Evolutionary conservation across 352 stramenopile species (phyloP), one percentile per base, ranked within the genome.

Genomic region (Pythium dissimile): DNA sequence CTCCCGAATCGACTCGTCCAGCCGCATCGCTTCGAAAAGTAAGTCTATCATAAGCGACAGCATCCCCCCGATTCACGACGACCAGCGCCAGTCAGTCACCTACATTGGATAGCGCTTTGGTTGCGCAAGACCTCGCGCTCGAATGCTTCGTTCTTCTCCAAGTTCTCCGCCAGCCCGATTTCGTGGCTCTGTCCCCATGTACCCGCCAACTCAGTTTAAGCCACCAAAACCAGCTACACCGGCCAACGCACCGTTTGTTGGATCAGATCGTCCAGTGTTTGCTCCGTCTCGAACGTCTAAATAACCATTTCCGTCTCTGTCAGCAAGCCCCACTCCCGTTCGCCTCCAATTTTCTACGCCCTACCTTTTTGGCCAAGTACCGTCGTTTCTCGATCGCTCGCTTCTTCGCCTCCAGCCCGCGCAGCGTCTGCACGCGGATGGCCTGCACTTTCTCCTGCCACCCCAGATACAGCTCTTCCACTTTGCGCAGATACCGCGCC

Each of bases 231-330:
- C 34, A n/a, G 24, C 23, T n/a, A 9, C 37, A 49, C 18, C 26
- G 16, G 49, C 12, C 10, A 20, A 2, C 34, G 34, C 54, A 94
- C 82, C 58, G 80, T 88, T 64, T 85, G 78, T 4, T 64, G 68
- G 42, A 94, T 86, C 35, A 92, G 61, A 48, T 84, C 71, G 24
- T 85, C 75, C 1, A 92, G 44, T 10, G 67, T 84, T 35, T 88
- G 80, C 42, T 92, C 82, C 26, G 87, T 89, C 37, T 94, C 80
- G 66, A 92, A 94, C 9, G 73, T 87, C 84, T 94, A 60, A 44
- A 26, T 4, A 47, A 23, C 10, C 48, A 45, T 32, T n/a, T n/a
- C n/a, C n/a, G n/a, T n/a, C n/a, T n/a, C n/a, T n/a, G 2, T 45
- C 28, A 55, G 27, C 16, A 30, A 35, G 6, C 24, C 3, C 2